These are phyloP conservation scores for Neurospora cerealis DNA, from an alignment of 495 filamentous ascomycete species.

Conservation along the genomic window DNA sequence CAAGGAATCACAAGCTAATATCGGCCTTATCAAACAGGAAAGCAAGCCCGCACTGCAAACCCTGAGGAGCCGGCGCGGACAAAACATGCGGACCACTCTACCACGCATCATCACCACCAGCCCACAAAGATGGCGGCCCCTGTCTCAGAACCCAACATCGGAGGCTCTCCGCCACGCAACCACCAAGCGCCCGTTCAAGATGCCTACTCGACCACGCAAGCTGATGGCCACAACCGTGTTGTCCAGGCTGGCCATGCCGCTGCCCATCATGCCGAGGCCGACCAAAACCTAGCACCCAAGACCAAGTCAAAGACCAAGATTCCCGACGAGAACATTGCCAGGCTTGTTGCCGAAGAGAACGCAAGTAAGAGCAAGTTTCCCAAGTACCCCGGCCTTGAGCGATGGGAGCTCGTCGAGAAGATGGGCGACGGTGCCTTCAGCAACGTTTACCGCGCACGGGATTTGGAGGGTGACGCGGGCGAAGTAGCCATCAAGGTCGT, in stretches of 20 bases:
- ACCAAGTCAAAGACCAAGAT: slow-evolving; percentile 40
- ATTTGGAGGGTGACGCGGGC: slow-evolving; percentile 53
- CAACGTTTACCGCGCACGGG: slow-evolving; percentile 88
- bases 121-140: slow-evolving; percentile 22
- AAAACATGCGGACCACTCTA: slow-evolving; percentile 43
- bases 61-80: slow-evolving; percentile 38
- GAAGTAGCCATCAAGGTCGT: slow-evolving; percentile 98
- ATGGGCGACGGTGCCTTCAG: slow-evolving; percentile 99
- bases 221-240: slow-evolving; percentile 51
- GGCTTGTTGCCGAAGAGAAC: slow-evolving; percentile 85
- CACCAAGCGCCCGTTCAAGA: slow-evolving; percentile 19
- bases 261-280: slow-evolving; percentile 39
- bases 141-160: slow-evolving; percentile 17
- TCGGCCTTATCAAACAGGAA: slow-evolving; percentile 35
- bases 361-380: slow-evolving; percentile 77
- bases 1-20: slow-evolving; percentile 18
- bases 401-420: slow-evolving; percentile 87
- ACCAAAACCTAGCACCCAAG: slow-evolving; percentile 21
- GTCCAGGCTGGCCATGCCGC: slow-evolving; percentile 53
- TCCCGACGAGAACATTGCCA: slow-evolving; percentile 61
- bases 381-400: slow-evolving; percentile 80
- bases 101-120: slow-evolving; percentile 32
- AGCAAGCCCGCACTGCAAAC: slow-evolving; percentile 74
- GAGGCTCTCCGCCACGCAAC: slow-evolving; percentile 3
- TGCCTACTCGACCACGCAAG: slow-evolving; percentile 48